Conservation (phyloP, 2,329 filamentous ascomycete genomes). For the Camptophora hylomeconis region DNA sequence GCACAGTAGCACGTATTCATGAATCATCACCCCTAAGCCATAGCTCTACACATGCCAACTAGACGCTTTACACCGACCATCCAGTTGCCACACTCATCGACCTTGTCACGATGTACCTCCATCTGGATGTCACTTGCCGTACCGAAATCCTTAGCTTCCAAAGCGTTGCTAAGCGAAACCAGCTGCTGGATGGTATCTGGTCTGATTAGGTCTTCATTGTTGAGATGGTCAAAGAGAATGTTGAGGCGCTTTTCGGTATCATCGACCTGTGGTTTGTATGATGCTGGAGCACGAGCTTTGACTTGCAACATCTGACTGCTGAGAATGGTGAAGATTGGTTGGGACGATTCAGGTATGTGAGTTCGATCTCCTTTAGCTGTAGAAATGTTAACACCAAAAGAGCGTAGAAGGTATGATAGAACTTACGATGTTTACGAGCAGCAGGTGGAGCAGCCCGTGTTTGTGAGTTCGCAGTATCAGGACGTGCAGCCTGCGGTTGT, state of each 20-base stretch:
- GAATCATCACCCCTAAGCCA: constrained; percentile 41
- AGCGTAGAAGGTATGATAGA: background rate
- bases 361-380: constrained; percentile 65
- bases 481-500: constrained; percentile 33
- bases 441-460: constrained; percentile 36
- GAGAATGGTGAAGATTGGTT: constrained; percentile 69
- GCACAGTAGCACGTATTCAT: too few relatives aligned
- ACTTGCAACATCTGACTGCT: constrained; percentile 78
- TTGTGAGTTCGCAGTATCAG: constrained; percentile 38
- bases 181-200: constrained; percentile 49
- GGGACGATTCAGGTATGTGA: constrained; percentile 68
- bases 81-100: constrained; percentile 72
- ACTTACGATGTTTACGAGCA: constrained; percentile 53
- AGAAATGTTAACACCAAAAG: constrained; percentile 15
- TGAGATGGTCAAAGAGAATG: constrained; percentile 91
- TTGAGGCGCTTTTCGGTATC: constrained; percentile 88
- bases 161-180: constrained; percentile 42
- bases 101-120: constrained; percentile 63
- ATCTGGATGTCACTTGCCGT: constrained; percentile 56
- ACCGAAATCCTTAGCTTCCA: constrained; percentile 58
- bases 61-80: constrained; percentile 73
- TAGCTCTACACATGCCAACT: constrained; percentile 67
- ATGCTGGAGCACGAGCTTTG: constrained; percentile 69
- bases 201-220: constrained; percentile 83
- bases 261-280: constrained; percentile 77